Conservation (phyloP, 345 rosid genomes). For the Barbarea vulgaris region DNA sequence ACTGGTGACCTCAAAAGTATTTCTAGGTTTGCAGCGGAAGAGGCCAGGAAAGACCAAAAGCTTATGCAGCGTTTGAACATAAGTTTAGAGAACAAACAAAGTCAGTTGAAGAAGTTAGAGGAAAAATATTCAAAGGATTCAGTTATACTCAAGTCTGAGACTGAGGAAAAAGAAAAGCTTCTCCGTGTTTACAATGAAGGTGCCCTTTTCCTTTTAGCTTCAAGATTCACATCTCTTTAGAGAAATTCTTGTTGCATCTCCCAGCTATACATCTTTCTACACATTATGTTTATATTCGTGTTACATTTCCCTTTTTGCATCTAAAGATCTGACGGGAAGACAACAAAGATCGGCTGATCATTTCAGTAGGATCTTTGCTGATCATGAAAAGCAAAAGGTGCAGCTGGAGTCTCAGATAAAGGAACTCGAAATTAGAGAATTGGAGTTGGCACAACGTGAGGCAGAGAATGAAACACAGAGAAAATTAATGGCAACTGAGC, state of each 20-base stretch:
- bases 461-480: slow-evolving; percentile 82
- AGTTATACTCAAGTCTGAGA: slow-evolving; percentile 45
- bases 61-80: slow-evolving; percentile 62
- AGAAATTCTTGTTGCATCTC: slow-evolving; percentile 16
- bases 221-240: slow-evolving; percentile 6
- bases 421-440: slow-evolving; percentile 71
- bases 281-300: slow-evolving; percentile 13
- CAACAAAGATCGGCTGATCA: slow-evolving; percentile 77
- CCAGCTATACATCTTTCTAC: slow-evolving; percentile 10
- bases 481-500: slow-evolving; percentile 63
- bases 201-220: slow-evolving; percentile 36
- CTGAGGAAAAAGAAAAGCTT: slow-evolving; percentile 80
- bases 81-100: slow-evolving; percentile 56
- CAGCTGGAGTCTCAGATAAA: slow-evolving; percentile 74
- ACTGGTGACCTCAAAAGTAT: slow-evolving; percentile 77
- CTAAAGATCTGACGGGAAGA: slow-evolving; percentile 75
- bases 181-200: slow-evolving; percentile 81
- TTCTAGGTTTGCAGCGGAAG: slow-evolving; percentile 81
- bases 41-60: slow-evolving; percentile 73
- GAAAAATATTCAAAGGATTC: slow-evolving; percentile 61
- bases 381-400: slow-evolving; percentile 80
- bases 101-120: slow-evolving; percentile 59
- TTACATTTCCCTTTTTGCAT: slow-evolving; percentile 23
- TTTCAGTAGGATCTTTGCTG: slow-evolving; percentile 71
- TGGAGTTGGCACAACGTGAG: slow-evolving; percentile 78